These are phyloP conservation scores for Tulasnella sp. DNA, from an alignment of 768 basidiomycete genomes.

Conservation along the genomic window DNA sequence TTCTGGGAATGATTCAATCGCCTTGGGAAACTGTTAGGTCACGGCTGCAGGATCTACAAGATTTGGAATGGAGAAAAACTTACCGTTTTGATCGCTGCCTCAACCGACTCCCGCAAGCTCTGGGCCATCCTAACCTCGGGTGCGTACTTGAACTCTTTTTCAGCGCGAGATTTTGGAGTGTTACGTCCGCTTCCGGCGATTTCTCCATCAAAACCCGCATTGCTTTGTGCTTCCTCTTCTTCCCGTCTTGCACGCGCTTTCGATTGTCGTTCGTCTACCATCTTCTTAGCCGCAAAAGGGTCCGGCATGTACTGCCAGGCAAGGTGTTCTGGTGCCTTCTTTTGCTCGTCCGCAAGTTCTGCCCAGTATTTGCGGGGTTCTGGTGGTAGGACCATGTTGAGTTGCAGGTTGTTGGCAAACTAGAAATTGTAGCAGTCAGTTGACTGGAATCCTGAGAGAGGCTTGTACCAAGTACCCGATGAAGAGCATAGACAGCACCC, in stretches of 20 bases:
- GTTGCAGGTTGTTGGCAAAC: conserved; percentile 71
- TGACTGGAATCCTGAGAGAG: no score
- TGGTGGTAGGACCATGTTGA: conserved; percentile 73
- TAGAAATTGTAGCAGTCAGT: conserved; percentile 32
- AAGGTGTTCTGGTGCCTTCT: conserved; percentile 59
- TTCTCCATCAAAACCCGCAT: not conserved
- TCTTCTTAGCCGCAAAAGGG: conserved; percentile 71
- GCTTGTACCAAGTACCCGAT: conserved; percentile 55
- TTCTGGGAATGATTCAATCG: not conserved
- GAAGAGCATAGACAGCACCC: conserved; percentile 82
- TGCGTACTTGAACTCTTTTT: conserved; percentile 44
- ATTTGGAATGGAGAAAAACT: conserved; percentile 24
- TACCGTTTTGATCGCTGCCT: conserved; percentile 75
- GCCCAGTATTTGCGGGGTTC: conserved; percentile 87
- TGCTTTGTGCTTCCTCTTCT: conserved; percentile 36
- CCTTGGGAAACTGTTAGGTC: not conserved
- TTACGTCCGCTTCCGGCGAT: not conserved
- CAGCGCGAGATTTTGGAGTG: conserved; percentile 21
- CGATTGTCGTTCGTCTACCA: conserved; percentile 62
- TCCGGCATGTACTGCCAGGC: conserved; percentile 87
- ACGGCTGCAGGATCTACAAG: not conserved
- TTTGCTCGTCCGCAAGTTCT: conserved; percentile 66
- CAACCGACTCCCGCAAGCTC: conserved; percentile 70
- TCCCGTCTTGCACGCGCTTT: conserved; percentile 47
- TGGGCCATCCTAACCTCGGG: conserved; percentile 84